Evolutionary conservation across 257 asterid species (phyloP), one percentile per base, ranked within the genome.

Genomic region (Ophiorrhiza pumila): DNA sequence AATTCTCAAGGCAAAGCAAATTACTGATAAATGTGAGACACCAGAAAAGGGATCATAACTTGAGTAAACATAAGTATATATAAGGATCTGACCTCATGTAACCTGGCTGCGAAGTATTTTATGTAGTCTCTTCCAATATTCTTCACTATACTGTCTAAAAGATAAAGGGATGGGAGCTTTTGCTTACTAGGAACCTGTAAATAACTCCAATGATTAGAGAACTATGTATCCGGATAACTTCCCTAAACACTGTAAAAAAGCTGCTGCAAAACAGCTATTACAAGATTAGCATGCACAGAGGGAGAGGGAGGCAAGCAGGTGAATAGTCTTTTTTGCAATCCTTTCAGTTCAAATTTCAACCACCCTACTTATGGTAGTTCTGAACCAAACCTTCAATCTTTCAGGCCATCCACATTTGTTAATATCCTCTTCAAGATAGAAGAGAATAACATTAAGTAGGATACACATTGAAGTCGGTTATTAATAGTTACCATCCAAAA

Each of bases 101-200:
- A 79, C 83, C 82, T 90, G 74, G 90, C 59, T 49, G 92, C 92
- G 49, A 90, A 90, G 81, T 76, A 80, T 78, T 85, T 92, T 64
- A 92, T 90, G 88, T 94, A 94, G 86, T 94, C 97, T 85, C 87
- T 80, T 83, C 97, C 97, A 74, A 94, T 89, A 80, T 91, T 94
- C 91, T 94, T 94, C 91, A 94, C 98, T 71, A 91, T 90, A 81
- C 97, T 94, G 89, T 94, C 98, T 80, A 94, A 79, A 60, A 94
- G 88, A 80, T 94, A 94, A 50, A 94, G 91, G 65, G 97, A 94
- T 71, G 98, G 98, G 80, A 94, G 87, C 87, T 94, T 94, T 76
- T 86, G 96, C 65, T 94, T 97, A 0, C 85, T 82, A 49, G 97
- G 90, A 84, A 94, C 96, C 97, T 94, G 97, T 74, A 84, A 66